phyloP scores from a whole-genome alignment of 768 basidiomycete species.

The Kwoniella dendrophila region DNA sequence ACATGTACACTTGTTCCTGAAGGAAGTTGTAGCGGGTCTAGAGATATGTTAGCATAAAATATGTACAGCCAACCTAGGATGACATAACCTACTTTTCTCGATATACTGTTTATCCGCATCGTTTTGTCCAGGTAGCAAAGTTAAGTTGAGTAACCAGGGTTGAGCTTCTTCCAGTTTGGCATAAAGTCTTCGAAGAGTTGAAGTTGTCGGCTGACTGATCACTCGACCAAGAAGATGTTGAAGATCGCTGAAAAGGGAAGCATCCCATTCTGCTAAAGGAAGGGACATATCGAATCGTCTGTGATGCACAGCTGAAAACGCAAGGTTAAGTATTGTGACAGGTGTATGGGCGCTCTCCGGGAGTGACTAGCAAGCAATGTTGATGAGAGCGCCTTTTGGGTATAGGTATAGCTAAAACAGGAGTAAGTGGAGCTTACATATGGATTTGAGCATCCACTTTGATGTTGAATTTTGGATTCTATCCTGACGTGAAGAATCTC shows the following conservation, averaged over 20 bases:
- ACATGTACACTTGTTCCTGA: slow-evolving; percentile 34
- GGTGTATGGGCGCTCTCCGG: background rate
- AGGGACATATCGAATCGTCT: too few relatives aligned
- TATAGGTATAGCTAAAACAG: background rate
- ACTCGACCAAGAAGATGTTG: slow-evolving; percentile 41
- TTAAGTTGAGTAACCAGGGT: slow-evolving; percentile 43
- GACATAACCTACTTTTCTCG: slow-evolving; percentile 35
- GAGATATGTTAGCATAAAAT: background rate
- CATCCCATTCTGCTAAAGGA: slow-evolving; percentile 38
- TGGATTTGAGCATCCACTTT: too few relatives aligned
- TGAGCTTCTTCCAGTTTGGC: slow-evolving; percentile 40
- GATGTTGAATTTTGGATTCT: too few relatives aligned
- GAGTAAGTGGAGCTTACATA: too few relatives aligned
- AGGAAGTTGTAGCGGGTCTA: slow-evolving; percentile 34
- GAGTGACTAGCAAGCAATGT: background rate
- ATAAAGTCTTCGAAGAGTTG: slow-evolving; percentile 33
- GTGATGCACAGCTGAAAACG: background rate
- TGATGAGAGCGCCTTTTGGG: slow-evolving; percentile 11
- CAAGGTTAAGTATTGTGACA: background rate
- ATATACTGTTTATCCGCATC: slow-evolving; percentile 39
- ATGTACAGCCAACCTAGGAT: background rate
- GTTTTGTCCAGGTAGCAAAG: slow-evolving; percentile 35
- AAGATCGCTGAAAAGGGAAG: slow-evolving; percentile 44
- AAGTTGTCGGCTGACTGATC: slow-evolving; percentile 37
- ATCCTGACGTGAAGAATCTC: too few relatives aligned